A percentile compares a stretch with the other conserved stretches of the same genome.
These are phyloP conservation scores for Exophiala bonariae DNA, from an alignment of 2,329 filamentous ascomycete species.

Conservation along the genomic window DNA sequence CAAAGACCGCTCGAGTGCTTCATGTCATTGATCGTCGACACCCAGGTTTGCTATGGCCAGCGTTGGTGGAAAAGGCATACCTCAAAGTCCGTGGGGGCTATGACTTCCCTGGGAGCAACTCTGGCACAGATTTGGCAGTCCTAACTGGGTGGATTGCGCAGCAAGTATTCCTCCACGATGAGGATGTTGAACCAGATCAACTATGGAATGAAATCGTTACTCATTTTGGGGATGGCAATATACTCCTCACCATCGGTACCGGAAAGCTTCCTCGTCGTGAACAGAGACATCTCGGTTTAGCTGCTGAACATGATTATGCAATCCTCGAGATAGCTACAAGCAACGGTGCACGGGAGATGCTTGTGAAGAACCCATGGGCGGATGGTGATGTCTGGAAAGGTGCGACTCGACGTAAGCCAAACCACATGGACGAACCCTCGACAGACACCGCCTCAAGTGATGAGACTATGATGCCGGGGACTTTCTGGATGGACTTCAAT, in stretches of 20 bases:
- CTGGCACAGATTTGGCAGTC: constrained; percentile 89
- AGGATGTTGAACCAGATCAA: constrained; percentile 72
- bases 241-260: constrained; percentile 87
- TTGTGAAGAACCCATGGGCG: constrained; percentile 96
- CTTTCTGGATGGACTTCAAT: constrained; percentile 90
- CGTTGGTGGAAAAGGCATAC: constrained; percentile 92
- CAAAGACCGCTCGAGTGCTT: constrained; percentile 71
- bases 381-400: constrained; percentile 56
- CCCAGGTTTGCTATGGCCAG: constrained; percentile 82
- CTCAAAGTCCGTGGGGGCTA: constrained; percentile 94
- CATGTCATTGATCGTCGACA: constrained; percentile 87
- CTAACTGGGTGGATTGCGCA: constrained; percentile 96
- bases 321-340: constrained; percentile 74
- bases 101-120: constrained; percentile 97
- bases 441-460: constrained; percentile 10
- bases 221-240: constrained; percentile 74
- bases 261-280: constrained; percentile 75
- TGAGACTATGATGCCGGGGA: constrained; percentile 57
- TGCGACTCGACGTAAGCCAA: constrained; percentile 24
- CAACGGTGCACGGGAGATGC: constrained; percentile 63
- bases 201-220: constrained; percentile 77
- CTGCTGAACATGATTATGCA: constrained; percentile 91
- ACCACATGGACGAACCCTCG: constrained; percentile 14
- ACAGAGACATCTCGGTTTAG: constrained; percentile 77
- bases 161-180: constrained; percentile 86